Percentiles rank a stretch among this genome's conserved stretches.
Conservation (phyloP, 2,329 filamentous ascomycete genomes). For the Teratosphaeria nubilosa region DNA sequence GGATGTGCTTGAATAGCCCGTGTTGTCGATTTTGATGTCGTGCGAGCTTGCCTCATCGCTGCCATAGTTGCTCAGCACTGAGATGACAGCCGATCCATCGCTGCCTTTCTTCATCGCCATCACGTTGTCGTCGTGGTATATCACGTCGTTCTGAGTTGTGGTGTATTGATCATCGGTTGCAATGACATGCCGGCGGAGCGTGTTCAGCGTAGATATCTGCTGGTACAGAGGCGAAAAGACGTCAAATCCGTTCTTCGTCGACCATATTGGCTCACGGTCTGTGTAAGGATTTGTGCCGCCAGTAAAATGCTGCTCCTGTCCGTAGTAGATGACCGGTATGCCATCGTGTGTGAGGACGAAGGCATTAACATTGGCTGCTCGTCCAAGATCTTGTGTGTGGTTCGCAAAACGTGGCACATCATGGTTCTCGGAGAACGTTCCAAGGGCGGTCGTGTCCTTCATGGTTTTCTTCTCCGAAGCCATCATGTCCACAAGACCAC, state of each 20-base stretch:
- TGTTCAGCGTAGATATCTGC: constrained; percentile 30
- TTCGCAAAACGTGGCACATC: constrained; percentile 30
- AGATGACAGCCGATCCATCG: constrained; percentile 32
- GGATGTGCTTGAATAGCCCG: constrained; percentile 16
- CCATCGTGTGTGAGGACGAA: constrained; percentile 32
- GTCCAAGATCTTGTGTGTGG: constrained; percentile 25
- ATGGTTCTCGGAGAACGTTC: constrained; percentile 33
- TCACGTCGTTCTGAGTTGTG: constrained; percentile 30
- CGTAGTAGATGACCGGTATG: constrained; percentile 34
- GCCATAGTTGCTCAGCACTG: constrained; percentile 32
- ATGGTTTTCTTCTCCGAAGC: constrained; percentile 24
- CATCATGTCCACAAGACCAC: constrained; percentile 26
- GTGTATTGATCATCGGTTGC: constrained; percentile 29
- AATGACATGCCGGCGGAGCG: constrained; percentile 35
- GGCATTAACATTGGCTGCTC: constrained; percentile 31
- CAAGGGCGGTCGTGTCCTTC: constrained; percentile 29
- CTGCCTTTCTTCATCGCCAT: constrained; percentile 37
- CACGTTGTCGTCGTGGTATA: constrained; percentile 35
- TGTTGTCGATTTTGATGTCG: constrained; percentile 25
- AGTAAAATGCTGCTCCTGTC: constrained; percentile 33
- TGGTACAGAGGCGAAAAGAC: constrained; percentile 32
- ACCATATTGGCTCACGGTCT: constrained; percentile 32
- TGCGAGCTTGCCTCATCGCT: constrained; percentile 23
- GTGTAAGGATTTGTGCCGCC: constrained; percentile 23
- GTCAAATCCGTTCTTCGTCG: constrained; percentile 25